A percentile compares a stretch with the other conserved stretches of the same genome.
phyloP scores from a whole-genome alignment of 2,329 filamentous ascomycete species.

The Xylaria sp. region DNA sequence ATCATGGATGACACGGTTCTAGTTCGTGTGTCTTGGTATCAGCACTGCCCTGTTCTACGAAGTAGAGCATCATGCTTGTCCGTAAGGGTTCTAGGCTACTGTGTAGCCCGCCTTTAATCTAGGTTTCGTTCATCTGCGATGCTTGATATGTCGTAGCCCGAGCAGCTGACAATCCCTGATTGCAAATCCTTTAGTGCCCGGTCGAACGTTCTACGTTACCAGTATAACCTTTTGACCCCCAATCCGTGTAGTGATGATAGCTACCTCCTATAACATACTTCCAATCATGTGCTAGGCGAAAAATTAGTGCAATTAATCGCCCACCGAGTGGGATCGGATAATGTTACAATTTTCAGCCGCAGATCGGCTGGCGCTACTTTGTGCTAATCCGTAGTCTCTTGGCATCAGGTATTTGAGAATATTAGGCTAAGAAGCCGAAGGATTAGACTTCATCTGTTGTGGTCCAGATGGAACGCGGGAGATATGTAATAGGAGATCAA shows the following conservation, averaged over 20 bases:
- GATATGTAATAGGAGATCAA: background rate
- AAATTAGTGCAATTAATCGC: background rate
- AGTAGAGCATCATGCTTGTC: slow-evolving; percentile 22
- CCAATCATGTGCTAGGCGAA: background rate
- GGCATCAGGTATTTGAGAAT: background rate
- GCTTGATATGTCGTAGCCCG: slow-evolving; percentile 12
- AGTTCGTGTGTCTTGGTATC: background rate
- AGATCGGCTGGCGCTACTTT: slow-evolving; percentile 14
- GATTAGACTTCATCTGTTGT: slow-evolving; percentile 6
- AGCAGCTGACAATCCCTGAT: slow-evolving; percentile 13
- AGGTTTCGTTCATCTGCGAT: slow-evolving; percentile 14
- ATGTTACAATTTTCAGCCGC: slow-evolving; percentile 11
- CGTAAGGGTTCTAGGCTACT: slow-evolving; percentile 24
- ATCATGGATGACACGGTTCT: slow-evolving; percentile 13
- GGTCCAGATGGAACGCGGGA: background rate
- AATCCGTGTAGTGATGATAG: slow-evolving; percentile 1
- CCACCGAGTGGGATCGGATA: slow-evolving; percentile 1
- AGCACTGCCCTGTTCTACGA: background rate
- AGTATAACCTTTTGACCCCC: background rate
- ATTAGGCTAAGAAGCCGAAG: too few relatives aligned
- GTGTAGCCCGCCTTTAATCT: background rate
- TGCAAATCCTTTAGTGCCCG: slow-evolving; percentile 3
- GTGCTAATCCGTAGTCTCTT: background rate
- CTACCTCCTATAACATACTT: background rate
- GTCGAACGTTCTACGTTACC: background rate